Conservation (phyloP, 768 basidiomycete genomes). For the Gautieria morchelliformis region DNA sequence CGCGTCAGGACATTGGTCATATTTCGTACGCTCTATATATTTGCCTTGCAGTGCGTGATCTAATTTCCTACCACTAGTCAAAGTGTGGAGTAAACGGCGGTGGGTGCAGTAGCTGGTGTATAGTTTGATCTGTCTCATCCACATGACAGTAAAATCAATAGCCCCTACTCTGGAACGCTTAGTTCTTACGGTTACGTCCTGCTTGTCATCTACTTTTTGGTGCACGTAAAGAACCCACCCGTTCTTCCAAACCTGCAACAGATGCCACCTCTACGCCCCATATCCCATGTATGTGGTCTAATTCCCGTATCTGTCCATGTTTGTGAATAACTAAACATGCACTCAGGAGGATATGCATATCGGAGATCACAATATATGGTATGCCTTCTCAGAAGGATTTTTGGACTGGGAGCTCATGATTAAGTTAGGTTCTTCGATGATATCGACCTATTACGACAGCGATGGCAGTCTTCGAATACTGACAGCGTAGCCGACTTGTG, state of each 20-base stretch:
- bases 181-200: constrained; percentile 97
- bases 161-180: constrained; percentile 92
- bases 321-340: not conserved
- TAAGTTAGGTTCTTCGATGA: constrained; percentile 87
- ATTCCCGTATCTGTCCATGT: not conserved
- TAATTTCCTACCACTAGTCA: constrained; percentile 45
- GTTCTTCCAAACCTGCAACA: constrained; percentile 94
- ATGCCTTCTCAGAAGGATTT: constrained; percentile 8
- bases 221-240: constrained; percentile 95
- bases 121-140: not conserved
- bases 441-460: constrained; percentile 80
- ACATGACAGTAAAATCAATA: constrained; percentile 82
- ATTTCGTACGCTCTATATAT: constrained; percentile 64
- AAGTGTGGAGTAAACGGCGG: constrained; percentile 98
- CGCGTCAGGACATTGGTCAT: constrained; percentile 90
- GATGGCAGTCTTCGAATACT: constrained; percentile 90
- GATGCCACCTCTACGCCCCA: constrained; percentile 84
- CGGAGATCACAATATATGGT: constrained; percentile 78
- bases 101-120: constrained; percentile 18
- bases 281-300: constrained; percentile 48
- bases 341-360: constrained; percentile 70
- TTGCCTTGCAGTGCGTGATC: not conserved
- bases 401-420: not conserved
- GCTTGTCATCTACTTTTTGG: constrained; percentile 94
- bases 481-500: constrained; percentile 92